A percentile compares a stretch with the other conserved stretches of the same genome.
Conservation (phyloP, 108 stramenopile species). For the Conticribra guillardii region DNA sequence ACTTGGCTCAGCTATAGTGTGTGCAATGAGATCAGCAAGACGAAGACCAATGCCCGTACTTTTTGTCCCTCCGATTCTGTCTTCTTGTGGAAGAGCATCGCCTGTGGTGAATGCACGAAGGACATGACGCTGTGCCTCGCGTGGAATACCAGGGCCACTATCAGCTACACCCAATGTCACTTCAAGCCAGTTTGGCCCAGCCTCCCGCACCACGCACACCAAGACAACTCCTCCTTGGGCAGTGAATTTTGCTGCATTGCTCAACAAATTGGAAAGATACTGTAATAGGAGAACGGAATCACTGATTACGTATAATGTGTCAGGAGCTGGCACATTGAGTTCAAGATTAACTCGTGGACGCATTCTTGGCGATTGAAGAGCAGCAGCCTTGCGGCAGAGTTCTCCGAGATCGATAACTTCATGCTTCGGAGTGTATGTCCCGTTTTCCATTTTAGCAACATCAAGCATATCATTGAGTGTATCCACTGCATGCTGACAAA, state of each 20-base stretch:
- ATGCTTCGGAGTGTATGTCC: constrained; percentile 48
- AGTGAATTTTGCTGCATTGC: constrained; percentile 51
- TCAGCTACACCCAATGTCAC: constrained; percentile 48
- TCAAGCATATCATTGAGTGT: constrained; percentile 56
- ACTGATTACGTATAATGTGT: constrained; percentile 30
- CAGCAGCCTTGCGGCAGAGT: constrained; percentile 40
- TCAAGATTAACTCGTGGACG: constrained; percentile 23
- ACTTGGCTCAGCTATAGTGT: constrained; percentile 42
- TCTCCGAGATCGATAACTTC: constrained; percentile 48
- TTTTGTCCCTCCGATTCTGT: constrained; percentile 31
- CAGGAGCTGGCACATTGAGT: constrained; percentile 31
- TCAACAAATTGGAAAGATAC: constrained; percentile 43
- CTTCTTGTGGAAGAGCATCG: constrained; percentile 48
- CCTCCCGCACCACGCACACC: constrained; percentile 34
- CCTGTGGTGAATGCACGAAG: constrained; percentile 52
- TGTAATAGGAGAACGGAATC: constrained; percentile 49
- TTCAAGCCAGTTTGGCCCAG: constrained; percentile 43
- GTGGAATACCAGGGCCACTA: constrained; percentile 43
- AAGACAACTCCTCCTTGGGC: constrained; percentile 36
- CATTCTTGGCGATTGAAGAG: constrained; percentile 46
- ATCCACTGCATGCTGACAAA: constrained; percentile 53
- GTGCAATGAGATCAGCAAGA: constrained; percentile 46
- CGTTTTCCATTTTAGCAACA: constrained; percentile 52
- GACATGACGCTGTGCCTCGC: constrained; percentile 40
- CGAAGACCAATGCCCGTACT: constrained; percentile 50